phyloP scores from a whole-genome alignment of 805 yeast genomes.

The Metschnikowia chrysomelidarum region DNA sequence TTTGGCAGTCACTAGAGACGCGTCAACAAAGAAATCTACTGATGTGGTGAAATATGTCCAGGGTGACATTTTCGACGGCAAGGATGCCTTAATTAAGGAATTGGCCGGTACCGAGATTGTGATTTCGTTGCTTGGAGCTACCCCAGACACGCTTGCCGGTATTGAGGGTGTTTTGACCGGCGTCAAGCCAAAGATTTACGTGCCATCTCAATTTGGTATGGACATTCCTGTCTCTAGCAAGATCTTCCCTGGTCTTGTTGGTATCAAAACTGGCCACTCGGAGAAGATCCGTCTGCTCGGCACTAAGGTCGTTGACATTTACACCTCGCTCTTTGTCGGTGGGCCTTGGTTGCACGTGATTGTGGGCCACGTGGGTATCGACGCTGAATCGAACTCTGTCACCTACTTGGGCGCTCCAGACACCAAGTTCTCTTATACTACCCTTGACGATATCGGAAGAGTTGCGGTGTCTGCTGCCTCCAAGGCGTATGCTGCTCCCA shows the following conservation, averaged over 20 bases:
- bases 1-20: conserved; percentile 48
- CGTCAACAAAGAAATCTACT: conserved; percentile 30
- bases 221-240: conserved; percentile 32
- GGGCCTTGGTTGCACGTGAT: conserved; percentile 35
- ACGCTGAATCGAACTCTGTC: conserved; percentile 30
- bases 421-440: conserved; percentile 16
- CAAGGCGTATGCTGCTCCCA: conserved; percentile 22
- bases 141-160: conserved; percentile 29
- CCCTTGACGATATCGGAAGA: conserved; percentile 43
- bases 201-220: conserved; percentile 62
- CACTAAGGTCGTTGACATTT: conserved; percentile 45
- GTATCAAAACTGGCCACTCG: conserved; percentile 35
- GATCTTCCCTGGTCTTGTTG: conserved; percentile 35
- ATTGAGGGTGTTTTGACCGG: conserved; percentile 38
- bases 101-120: conserved; percentile 51
- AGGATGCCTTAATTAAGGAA: conserved; percentile 26
- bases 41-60: conserved; percentile 40
- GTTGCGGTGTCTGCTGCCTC: conserved; percentile 41
- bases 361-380: conserved; percentile 37
- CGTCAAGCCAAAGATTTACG: conserved; percentile 49
- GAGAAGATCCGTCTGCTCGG: conserved; percentile 41
- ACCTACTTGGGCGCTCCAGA: conserved; percentile 43
- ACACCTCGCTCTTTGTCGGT: conserved; percentile 37
- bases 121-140: conserved; percentile 41
- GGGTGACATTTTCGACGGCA: conserved; percentile 26